Evolutionary conservation across 495 filamentous ascomycete species (phyloP).

Genomic region (Aspergillus panamensis): DNA sequence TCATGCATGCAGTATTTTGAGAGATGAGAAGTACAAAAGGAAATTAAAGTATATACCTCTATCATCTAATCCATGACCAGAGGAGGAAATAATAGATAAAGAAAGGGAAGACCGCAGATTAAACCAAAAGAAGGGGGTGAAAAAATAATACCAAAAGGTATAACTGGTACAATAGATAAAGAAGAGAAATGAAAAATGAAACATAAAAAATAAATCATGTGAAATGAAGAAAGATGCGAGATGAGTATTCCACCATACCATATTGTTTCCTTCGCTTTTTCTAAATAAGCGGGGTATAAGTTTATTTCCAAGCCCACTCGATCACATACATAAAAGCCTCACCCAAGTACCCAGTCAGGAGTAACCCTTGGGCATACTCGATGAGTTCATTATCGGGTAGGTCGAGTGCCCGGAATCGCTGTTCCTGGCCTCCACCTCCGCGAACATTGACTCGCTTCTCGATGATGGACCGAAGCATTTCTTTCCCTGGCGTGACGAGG

Average conservation of each 20-base stretch:
- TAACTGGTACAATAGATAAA: background rate
- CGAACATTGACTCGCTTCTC: conserved; percentile 26
- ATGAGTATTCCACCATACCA: too few relatives aligned
- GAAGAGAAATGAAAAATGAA: background rate
- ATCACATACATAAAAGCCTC: conserved; percentile 35
- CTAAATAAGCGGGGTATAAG: background rate
- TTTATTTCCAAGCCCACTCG: conserved; percentile 31
- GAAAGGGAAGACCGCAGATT: background rate
- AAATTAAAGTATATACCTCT: background rate
- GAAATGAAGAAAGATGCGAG: background rate
- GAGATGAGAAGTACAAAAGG: background rate
- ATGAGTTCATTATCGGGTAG: conserved; percentile 27
- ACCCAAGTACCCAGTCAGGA: conserved; percentile 25
- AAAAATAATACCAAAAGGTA: background rate
- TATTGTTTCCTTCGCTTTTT: too few relatives aligned
- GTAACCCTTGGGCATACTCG: conserved; percentile 33
- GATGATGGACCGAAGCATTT: conserved; percentile 28
- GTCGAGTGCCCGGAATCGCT: conserved; percentile 21
- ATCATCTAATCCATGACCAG: background rate
- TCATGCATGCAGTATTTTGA: background rate
- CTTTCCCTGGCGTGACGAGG: conserved; percentile 29
- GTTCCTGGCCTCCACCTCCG: conserved; percentile 21
- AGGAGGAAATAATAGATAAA: background rate
- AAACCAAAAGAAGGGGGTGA: background rate
- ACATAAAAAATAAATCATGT: background rate